A percentile compares a stretch with the other conserved stretches of the same genome.
These are phyloP conservation scores for Cryphonectria nitschkei DNA, from an alignment of 2,329 filamentous ascomycete species.

Conservation along the genomic window DNA sequence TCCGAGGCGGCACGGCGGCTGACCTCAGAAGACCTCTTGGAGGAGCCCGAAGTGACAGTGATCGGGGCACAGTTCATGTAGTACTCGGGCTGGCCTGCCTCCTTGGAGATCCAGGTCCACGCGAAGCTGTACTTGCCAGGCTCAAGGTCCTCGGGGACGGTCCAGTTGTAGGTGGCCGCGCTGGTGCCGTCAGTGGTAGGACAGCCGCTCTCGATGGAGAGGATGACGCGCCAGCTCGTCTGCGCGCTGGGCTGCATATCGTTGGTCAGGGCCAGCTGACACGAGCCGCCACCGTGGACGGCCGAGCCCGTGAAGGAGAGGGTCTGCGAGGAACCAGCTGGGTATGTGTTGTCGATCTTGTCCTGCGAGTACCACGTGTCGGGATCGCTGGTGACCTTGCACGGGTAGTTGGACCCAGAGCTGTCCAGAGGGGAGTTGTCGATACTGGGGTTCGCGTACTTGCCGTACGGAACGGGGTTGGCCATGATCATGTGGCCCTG, in stretches of 20 bases:
- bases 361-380: conserved; percentile 50
- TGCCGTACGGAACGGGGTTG: conserved; percentile 29
- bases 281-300: conserved; percentile 71
- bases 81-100: conserved; percentile 75
- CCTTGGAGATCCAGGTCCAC: conserved; percentile 79
- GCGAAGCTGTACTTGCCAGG: conserved; percentile 66
- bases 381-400: conserved; percentile 64
- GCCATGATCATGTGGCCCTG: conserved; percentile 32
- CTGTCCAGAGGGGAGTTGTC: conserved; percentile 71
- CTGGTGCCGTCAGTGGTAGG: conserved; percentile 44
- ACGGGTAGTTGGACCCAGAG: conserved; percentile 71
- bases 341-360: conserved; percentile 63
- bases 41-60: conserved; percentile 50
- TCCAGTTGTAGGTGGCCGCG: conserved; percentile 63
- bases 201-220: conserved; percentile 60
- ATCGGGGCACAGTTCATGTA: conserved; percentile 86
- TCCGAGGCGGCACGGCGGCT: conserved; percentile 35
- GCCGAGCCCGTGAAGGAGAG: conserved; percentile 67
- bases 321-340: conserved; percentile 64
- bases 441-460: conserved; percentile 43
- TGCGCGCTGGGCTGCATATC: conserved; percentile 70
- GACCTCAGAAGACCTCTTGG: not conserved
- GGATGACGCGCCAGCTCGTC: conserved; percentile 69
- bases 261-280: conserved; percentile 76
- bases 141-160: conserved; percentile 65